Evolutionary conservation across 2,329 filamentous ascomycete species (phyloP), one percentile per base, ranked within the genome.

Genomic region (Calcarisporium arbuscula): DNA sequence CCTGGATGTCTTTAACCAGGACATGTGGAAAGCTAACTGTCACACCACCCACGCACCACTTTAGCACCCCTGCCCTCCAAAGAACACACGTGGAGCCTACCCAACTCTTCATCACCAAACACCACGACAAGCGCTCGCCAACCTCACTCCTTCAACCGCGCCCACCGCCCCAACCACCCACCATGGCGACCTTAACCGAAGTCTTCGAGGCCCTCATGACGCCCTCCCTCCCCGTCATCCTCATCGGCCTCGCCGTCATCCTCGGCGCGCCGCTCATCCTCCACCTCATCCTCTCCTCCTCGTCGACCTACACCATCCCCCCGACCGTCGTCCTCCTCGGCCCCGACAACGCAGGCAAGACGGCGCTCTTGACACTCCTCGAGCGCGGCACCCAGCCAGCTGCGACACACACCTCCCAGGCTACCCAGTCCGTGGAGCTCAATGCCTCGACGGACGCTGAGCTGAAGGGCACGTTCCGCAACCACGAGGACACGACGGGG

Each of bases 321-420:
- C 87, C 90, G 32, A 82, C 82, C 7, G 78, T 96, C 41, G 67
- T 95, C 8, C 74, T 95, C 28, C 58, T 89, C 31, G 92, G 92
- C 1, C 87, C 90, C 12, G 80, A 81, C 36, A 84, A 81, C 43
- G 74, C 78, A 32, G 92, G 92, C 51, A 98, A 96, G 68, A 96
- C 92, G 0, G 75, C 85, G 8, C 77, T 96, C 21, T 65, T 88
- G n/a, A 88, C 86, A 16, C 72, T 92, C 48, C 68, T 78, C 49
- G 74, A 81, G 61, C 71, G 73, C 48, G 74, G 74, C 49, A 52
- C 59, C 44, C 34, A 48, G 32, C 51, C 58, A 36, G 53, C 61
- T 36, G 50, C 58, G 38, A 80, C 74, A n/a, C 71, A 76, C 58
- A 77, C 73, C 19, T 69, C 70, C 18, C 73, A 77, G 46, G 45